Base-by-base conservation (phyloP, 805 yeast genomes). In the Saccharomycopsis synnaedendra region DNA sequence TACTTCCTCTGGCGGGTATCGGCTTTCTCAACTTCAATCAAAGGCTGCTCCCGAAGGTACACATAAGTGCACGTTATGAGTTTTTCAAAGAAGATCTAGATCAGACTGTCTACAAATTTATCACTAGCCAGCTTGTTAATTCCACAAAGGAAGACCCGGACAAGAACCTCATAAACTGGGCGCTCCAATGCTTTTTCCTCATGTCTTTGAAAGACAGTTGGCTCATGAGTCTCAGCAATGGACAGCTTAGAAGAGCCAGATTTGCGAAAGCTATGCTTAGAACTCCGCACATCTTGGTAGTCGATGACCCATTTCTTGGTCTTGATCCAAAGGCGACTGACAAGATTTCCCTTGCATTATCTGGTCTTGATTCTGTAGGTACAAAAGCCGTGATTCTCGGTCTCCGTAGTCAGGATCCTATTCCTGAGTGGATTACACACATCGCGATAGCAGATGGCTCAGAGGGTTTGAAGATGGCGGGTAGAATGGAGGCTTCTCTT, bases 221-320 rank as follows among this genome's bases (percentile, higher is more conserved):
- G 87, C 76, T 85, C 34, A 85, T 86, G 61, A 85, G 90, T 0
- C 67, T 93, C 41, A 85, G 95, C 61, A 93, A 93, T 62, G 98
- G 98, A 0, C 98, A 93, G 63, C 79, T 85, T 61, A 72, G 98
- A 56, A 70, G 98, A 44, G 95, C 97, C 0, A 71, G 96, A 52
- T 65, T 93, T 31, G 97, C 96, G 0, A 73, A 75, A 51, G 78
- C 88, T 0, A 57, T 93, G 40, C 70, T 86, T 47, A 67, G 69
- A 41, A 66, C 74, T 34, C 95, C 97, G 0, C 67, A 69, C 41
- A 54, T 88, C 32, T 64, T 88, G 46, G 60, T 90, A 4, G 71
- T 90, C 19, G 97, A 93, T 61, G 97, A 93, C 57, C 96, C 96
- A 6, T 90, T 88, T 57, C 62, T 93, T 39, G 98, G 97, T 0